Conservation (phyloP, 1,284 basidiomycete genomes). For the Salmacisia buchloeana region DNA sequence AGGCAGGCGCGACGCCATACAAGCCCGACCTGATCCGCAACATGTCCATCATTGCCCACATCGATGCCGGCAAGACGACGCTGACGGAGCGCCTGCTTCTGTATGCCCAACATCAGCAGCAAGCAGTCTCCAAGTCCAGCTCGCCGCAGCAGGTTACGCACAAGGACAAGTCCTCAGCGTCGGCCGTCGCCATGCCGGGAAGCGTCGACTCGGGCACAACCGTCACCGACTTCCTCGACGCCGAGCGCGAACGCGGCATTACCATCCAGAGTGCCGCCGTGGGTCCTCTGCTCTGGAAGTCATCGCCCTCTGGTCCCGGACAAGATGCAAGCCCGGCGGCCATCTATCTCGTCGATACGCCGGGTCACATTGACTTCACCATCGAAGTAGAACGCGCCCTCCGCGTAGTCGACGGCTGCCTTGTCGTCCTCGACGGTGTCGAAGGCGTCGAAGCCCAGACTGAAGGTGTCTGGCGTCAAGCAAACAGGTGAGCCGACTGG, state of each 20-base stretch:
- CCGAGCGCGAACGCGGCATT: slow-evolving; percentile 80
- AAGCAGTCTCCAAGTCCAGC: slow-evolving; percentile 25
- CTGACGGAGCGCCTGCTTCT: slow-evolving; percentile 79
- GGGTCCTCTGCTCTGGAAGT: slow-evolving; percentile 68
- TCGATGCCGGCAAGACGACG: slow-evolving; percentile 82
- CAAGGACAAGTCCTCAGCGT: not conserved
- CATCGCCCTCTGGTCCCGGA: not conserved
- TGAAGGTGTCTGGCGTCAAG: slow-evolving; percentile 76
- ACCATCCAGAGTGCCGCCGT: slow-evolving; percentile 88
- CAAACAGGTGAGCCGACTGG: slow-evolving; percentile 63
- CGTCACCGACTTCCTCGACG: slow-evolving; percentile 81
- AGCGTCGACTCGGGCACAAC: slow-evolving; percentile 84
- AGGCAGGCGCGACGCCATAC: too few relatives aligned
- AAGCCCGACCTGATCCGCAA: slow-evolving; percentile 24
- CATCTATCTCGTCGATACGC: slow-evolving; percentile 82
- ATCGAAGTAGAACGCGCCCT: slow-evolving; percentile 91
- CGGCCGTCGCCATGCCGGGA: slow-evolving; percentile 55
- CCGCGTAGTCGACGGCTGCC: slow-evolving; percentile 78
- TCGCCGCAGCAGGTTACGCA: not conserved
- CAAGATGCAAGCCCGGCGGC: slow-evolving; percentile 23
- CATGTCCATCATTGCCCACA: slow-evolving; percentile 33
- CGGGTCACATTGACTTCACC: slow-evolving; percentile 86
- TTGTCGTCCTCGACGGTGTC: slow-evolving; percentile 79
- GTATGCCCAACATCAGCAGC: slow-evolving; percentile 66
- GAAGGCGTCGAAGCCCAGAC: slow-evolving; percentile 88